Percentiles rank a stretch among this genome's conserved stretches.
These are phyloP conservation scores for Dimargaris xerosporica DNA, from an alignment of 192 early-diverging fungal species.

Conservation along the genomic window DNA sequence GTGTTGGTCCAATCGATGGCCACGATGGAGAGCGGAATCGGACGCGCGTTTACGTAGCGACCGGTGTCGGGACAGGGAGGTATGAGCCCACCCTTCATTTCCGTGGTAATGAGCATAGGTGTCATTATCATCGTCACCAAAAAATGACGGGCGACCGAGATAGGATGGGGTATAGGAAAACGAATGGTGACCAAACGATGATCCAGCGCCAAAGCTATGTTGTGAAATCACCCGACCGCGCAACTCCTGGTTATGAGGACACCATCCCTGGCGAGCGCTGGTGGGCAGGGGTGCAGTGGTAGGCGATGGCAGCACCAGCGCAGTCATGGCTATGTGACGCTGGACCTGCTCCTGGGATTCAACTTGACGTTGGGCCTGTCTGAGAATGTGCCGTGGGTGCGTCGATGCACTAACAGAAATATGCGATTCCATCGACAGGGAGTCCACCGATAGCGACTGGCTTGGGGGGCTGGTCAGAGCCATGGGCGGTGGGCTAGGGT, in stretches of 20 bases:
- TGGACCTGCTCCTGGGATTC: not conserved
- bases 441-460: not conserved
- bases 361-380: not conserved
- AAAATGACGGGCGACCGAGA: not conserved
- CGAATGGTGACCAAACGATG: constrained; percentile 7
- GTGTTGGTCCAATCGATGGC: too few relatives aligned
- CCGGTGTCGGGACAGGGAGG: too few relatives aligned
- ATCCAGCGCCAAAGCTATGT: constrained; percentile 10
- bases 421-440: not conserved
- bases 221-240: not conserved
- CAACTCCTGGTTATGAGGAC: too few relatives aligned
- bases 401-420: constrained; percentile 1
- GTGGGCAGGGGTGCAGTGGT: too few relatives aligned
- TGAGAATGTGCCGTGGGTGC: not conserved
- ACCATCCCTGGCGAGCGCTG: too few relatives aligned
- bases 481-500: not conserved
- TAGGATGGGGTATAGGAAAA: not conserved
- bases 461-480: not conserved
- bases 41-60: too few relatives aligned
- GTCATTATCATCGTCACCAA: not conserved
- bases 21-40: too few relatives aligned
- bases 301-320: too few relatives aligned
- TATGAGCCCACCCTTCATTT: too few relatives aligned
- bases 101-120: too few relatives aligned
- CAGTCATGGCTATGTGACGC: not conserved